Evolutionary conservation across 371 early-diverging fungal species (phyloP), one percentile per base, ranked within the genome.

Genomic region (Smittium mucronatum): DNA sequence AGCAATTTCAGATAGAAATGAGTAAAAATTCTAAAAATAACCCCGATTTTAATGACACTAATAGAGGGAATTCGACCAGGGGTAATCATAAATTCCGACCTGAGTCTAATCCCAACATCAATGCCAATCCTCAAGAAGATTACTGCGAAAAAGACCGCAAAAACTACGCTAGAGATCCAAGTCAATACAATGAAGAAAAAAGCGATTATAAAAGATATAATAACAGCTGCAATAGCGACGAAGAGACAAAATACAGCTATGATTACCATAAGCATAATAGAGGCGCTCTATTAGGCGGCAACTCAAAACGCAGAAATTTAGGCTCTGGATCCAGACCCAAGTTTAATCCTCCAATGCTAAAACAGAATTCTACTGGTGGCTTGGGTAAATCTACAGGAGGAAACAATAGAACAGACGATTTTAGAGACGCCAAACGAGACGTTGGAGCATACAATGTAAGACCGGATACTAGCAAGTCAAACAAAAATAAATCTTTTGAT

Each of bases 401-500:
- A 2, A 30, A 2, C 11, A n/a, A 25, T 58, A 58, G 25, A 58
- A 63, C 11, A 34, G 58, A 68, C 36, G 58, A 68, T 35, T 60
- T 68, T 36, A 33, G 8, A 17, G 69, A 47, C n/a, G 33, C 36
- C 5, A 67, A 69, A 5, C 26, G 33, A 33, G 70, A 63, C 5
- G 68, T 70, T 25, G 68, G 68, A 15, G 29, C 29, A 29, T 65
- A 70, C 64, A 70, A 28, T 28, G 15, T 28, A 26, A 36, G 29
- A 8, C 29, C 26, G 11, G 33, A 64, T 2, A 8, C 35, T 8
- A 68, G 47, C 57, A 31, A 63, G n/a, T 61, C 64, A 28, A 64
- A 64, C 35, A 67, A 31, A 5, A 5, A 68, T 2, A 57, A 17
- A 25, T 76, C 73, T 5, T 80, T 78, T 59, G 75, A 69, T 21